These are phyloP conservation scores for Microdochium nivale DNA, from an alignment of 2,329 filamentous ascomycete species.

Conservation along the genomic window DNA sequence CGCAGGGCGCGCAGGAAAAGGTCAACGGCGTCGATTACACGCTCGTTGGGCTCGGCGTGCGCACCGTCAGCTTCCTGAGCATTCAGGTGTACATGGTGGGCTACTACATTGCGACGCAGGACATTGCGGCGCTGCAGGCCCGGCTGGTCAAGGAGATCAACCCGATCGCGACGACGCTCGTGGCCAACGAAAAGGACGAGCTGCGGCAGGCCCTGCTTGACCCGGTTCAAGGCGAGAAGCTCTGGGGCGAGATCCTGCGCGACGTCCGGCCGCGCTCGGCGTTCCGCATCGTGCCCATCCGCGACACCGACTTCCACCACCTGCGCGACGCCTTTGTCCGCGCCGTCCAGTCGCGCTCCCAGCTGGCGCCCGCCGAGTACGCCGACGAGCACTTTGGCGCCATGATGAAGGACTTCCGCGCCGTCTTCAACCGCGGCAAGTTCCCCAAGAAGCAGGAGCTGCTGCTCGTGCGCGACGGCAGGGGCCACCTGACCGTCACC, in stretches of 20 bases:
- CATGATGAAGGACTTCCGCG: constrained; percentile 70
- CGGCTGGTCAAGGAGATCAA: constrained; percentile 70
- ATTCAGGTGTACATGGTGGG: constrained; percentile 95
- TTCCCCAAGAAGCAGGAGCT: constrained; percentile 76
- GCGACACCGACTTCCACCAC: constrained; percentile 91
- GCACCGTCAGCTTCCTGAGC: constrained; percentile 79
- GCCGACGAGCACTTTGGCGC: constrained; percentile 69
- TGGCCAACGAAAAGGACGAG: constrained; percentile 70
- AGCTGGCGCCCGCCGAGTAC: constrained; percentile 43
- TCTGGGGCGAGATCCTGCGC: constrained; percentile 66
- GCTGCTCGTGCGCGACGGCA: constrained; percentile 57
- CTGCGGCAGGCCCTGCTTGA: constrained; percentile 65
- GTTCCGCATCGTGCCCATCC: constrained; percentile 79
- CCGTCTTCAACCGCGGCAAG: constrained; percentile 70
- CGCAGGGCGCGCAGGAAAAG: constrained; percentile 12
- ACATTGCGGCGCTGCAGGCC: constrained; percentile 73
- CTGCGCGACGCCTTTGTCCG: constrained; percentile 86
- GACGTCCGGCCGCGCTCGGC: constrained; percentile 63
- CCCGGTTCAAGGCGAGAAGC: constrained; percentile 55
- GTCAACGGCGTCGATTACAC: constrained; percentile 62
- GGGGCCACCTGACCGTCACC: constrained; percentile 58
- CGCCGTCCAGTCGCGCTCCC: constrained; percentile 67
- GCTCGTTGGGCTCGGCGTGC: constrained; percentile 76
- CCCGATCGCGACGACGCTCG: constrained; percentile 70
- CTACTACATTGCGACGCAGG: constrained; percentile 77